Evolutionary conservation across 2,329 filamentous ascomycete species (phyloP), one percentile per base, ranked within the genome.

Genomic region (Trichoderma aggressivum): DNA sequence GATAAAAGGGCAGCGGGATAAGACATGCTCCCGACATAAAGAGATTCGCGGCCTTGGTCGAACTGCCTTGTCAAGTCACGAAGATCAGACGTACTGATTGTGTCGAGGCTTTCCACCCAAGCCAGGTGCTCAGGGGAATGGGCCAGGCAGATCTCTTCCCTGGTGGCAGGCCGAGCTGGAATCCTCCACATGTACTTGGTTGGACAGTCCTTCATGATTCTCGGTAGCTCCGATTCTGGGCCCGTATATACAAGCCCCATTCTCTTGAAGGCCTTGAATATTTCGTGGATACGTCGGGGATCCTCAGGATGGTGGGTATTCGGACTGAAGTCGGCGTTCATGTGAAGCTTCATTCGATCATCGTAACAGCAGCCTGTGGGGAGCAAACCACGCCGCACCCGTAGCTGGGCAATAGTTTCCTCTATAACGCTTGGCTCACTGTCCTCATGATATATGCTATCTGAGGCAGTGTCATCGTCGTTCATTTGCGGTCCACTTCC

Each of bases 291-390:
- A 16, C 96, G 90, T 32, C 94, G 87, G 1, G 96, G 96, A 77
- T 99, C 96, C 80, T 99, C 96, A 0, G 96, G 96, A 77, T 99
- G 96, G 65, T 97, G 91, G 26, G 95, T 91, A 61, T 90, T 88
- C 1, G 87, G 86, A 21, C 87, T 89, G 77, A 89, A 91, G 79
- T 93, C 90, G 18, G 93, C 90, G 78, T 98, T 97, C 69, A 94
- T 92, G 79, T 99, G 96, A 72, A 97, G 92, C 72, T 96, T 94
- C 96, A 99, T 99, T 36, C 95, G 90, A 71, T 93, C 90, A 82
- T 99, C 96, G 79, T 98, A 99, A 75, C 93, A 95, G 73, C 92
- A 89, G 4, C 93, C 93, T 0, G 92, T 94, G 0, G 91, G 88
- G 1, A 93, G 84, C 30, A 88, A 81, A 2, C 85, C 84, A 47